Evolutionary conservation across 1,139 yeast genomes (phyloP), one percentile per base, ranked within the genome.

Genomic region (Yamadazyma trypodendri): DNA sequence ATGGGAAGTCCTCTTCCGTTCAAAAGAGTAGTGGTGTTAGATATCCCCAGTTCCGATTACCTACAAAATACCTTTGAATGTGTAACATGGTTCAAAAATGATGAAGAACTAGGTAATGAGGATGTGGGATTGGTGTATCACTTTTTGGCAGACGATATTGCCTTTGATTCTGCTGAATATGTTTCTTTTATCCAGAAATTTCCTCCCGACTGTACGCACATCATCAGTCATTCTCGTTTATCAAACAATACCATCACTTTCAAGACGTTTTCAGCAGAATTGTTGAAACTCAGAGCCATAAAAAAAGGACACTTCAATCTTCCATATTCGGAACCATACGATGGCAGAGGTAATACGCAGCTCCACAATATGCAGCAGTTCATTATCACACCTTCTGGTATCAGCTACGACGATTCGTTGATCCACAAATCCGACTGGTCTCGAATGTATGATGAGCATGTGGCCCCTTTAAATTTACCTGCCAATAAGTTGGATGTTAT

Each of bases 171-270:
- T 44, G 51, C 58, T 1, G 61, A 62, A 4, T 83, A 85, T 54
- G 49, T 66, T 40, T 30, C 41, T 2, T 61, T 75, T 44, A 68
- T 82, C 38, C 44, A 60, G n/a, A 65, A 64, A 10, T 79, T 80
- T 48, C 79, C 80, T 0, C 48, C 61, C 0, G 58, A 66, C 2
- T 70, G 81, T 20, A 59, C 69, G 35, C 95, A 88, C 58, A 71
- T 81, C 34, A 70, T 90, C 4, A 81, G 90, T 22, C 96, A 90
- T 56, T 69, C 78, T 1, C 58, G 63, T n/a, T 64, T 84, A 38
- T 68, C 83, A 5, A 77, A 84, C 24, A 76, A 89, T 52, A 68
- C 78, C 1, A 60, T 87, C 17, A 72, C 78, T 4, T 79, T 80
- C 55, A 72, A 68, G 28, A 71, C 81, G 1, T 69, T 85, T 4